Base-by-base conservation (phyloP, 2,329 filamentous ascomycete genomes). In the Myriosclerotinia scirpicola region DNA sequence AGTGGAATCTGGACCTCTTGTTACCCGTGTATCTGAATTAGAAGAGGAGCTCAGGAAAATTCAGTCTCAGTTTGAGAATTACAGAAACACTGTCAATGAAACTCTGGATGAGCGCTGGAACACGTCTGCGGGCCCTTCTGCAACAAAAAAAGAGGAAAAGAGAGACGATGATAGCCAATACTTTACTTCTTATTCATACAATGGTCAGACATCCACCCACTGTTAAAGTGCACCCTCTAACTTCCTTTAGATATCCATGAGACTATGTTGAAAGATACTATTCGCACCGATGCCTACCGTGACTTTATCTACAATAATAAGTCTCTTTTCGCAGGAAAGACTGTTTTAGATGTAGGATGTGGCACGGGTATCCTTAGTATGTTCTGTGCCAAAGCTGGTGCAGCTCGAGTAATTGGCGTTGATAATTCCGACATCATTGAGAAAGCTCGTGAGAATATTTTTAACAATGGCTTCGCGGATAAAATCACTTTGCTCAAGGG, bases 231-330 rank as follows among this genome's bases (percentile, higher is more conserved):
- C n/a, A 26, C 38, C 26, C 15, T 46, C 60, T 58, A 55, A 54
- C 38, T 9, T 30, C 34, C 15, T 20, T 20, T n/a, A 90, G 91
- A 92, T 67, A 97, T 98, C 66, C 93, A 98, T 77, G 92, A 97
- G 76, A 93, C 90, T 9, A 98, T 98, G 93, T 84, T 98, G 69
- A 96, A 97, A 77, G 93, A 98, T 75, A 83, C 86, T 0, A 84
- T 97, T 52, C 90, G 93, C 62, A 98, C 93, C 14, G 91, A 97
- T 74, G 90, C 92, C 3, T 98, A 98, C 79, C 88, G 93, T 55
- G 93, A 98, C 79, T 97, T 97, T 77, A 93, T 97, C 74, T 97
- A 97, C 80, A 87, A 88, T 71, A 92, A 97, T 80, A 95, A 96
- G 78, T 82, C 92, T 71, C 80, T 97, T 4, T 97, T 97, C 79